Conservation (phyloP, 75 land plant genomes). For the Picea sitchensis region DNA sequence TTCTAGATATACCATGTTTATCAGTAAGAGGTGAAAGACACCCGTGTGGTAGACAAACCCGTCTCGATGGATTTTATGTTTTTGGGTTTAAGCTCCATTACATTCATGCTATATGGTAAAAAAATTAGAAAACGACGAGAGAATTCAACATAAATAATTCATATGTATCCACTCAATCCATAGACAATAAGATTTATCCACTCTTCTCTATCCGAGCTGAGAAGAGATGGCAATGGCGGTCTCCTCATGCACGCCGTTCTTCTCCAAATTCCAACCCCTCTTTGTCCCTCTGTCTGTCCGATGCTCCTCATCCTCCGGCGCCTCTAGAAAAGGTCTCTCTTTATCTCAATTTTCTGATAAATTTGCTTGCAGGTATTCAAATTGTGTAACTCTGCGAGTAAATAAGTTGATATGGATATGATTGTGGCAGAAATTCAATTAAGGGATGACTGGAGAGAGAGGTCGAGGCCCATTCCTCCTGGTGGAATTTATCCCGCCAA, state of each 20-base stretch:
- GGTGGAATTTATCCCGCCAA: slow-evolving; percentile 96
- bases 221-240: not conserved
- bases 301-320: not conserved
- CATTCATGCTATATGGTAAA: too few species aligned
- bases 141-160: too few species aligned
- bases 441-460: slow-evolving; percentile 78
- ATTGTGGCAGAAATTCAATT: not conserved
- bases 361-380: not conserved
- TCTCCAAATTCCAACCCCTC: not conserved
- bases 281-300: not conserved
- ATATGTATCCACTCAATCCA: too few species aligned
- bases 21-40: too few species aligned
- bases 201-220: too few species aligned
- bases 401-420: not conserved
- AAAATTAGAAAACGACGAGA: too few species aligned
- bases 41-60: too few species aligned
- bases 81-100: too few species aligned
- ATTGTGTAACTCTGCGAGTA: not conserved
- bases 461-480: slow-evolving; percentile 82
- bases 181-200: too few species aligned
- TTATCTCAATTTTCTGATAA: not conserved
- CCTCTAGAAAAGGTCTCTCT: slow-evolving; percentile 2
- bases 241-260: not conserved
- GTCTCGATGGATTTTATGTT: too few species aligned
- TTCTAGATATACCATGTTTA: too few species aligned